Evolutionary conservation across 306 rosid species (phyloP).

Genomic region (Hippophae gyantsensis): DNA sequence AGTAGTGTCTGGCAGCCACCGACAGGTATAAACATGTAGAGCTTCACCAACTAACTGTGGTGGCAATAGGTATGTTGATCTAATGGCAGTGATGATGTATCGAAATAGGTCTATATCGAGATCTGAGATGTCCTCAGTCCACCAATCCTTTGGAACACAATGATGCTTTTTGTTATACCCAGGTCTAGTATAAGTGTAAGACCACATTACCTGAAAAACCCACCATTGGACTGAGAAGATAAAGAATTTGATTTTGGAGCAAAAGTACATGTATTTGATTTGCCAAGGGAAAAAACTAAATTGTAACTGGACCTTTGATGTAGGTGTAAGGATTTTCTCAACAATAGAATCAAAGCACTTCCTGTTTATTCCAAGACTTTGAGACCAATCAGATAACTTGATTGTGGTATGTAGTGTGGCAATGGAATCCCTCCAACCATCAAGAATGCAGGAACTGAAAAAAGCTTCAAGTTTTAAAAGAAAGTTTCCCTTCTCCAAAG

Average conservation of each 20-base stretch:
- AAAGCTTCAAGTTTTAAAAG: slow-evolving; percentile 75
- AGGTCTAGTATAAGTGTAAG: slow-evolving; percentile 93
- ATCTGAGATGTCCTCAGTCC: slow-evolving; percentile 93
- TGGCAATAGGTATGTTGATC: slow-evolving; percentile 60
- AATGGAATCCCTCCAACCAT: slow-evolving; percentile 93
- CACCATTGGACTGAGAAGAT: background rate
- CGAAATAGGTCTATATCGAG: slow-evolving; percentile 77
- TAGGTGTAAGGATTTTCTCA: slow-evolving; percentile 70
- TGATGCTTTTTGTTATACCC: slow-evolving; percentile 59
- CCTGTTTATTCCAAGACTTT: slow-evolving; percentile 76
- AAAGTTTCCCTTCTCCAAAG: slow-evolving; percentile 64
- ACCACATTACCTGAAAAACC: slow-evolving; percentile 71
- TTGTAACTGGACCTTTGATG: slow-evolving; percentile 42
- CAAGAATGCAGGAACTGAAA: slow-evolving; percentile 73
- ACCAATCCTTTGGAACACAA: slow-evolving; percentile 93
- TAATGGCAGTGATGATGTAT: slow-evolving; percentile 58
- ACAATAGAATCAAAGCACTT: slow-evolving; percentile 83
- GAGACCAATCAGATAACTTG: slow-evolving; percentile 67
- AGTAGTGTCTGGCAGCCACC: slow-evolving; percentile 60
- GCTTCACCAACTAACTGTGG: slow-evolving; percentile 92
- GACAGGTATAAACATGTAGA: slow-evolving; percentile 75
- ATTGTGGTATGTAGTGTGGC: slow-evolving; percentile 50
- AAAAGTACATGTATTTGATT: background rate
- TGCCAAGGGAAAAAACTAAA: background rate
- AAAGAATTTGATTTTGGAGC: slow-evolving; percentile 3